Evolutionary conservation across 2,329 filamentous ascomycete genomes (phyloP).

Genomic region (Colletotrichum ledebouriae): DNA sequence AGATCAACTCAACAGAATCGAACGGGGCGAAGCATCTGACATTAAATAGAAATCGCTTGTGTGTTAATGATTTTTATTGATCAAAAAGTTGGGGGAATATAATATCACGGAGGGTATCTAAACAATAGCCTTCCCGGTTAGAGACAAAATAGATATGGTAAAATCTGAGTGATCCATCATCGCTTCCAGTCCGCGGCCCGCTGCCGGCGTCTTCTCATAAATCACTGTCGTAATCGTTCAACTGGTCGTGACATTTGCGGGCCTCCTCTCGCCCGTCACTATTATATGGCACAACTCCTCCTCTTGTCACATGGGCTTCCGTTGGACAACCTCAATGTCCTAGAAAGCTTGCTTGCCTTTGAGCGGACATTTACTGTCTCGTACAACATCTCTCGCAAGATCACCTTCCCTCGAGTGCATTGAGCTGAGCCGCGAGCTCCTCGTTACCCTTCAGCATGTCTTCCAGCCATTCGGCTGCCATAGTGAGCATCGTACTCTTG

Average conservation of each 20-base stretch:
- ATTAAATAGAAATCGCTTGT: neutral
- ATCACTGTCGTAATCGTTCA: slow-evolving; percentile 31
- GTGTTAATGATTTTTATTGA: neutral
- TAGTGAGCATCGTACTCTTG: slow-evolving; percentile 83
- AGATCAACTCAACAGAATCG: slow-evolving; percentile 36
- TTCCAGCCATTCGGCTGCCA: slow-evolving; percentile 84
- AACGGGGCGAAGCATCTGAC: slow-evolving; percentile 5
- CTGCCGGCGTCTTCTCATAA: slow-evolving; percentile 19
- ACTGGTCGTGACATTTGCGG: neutral
- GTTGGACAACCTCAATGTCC: slow-evolving; percentile 2
- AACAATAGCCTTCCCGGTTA: slow-evolving; percentile 31
- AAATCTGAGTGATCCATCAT: slow-evolving; percentile 31
- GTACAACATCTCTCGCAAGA: neutral
- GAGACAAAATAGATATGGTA: slow-evolving; percentile 18
- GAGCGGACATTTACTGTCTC: neutral
- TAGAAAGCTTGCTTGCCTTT: neutral
- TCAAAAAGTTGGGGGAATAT: slow-evolving; percentile 5
- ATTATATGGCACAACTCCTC: slow-evolving; percentile 4
- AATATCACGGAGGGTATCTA: slow-evolving; percentile 39
- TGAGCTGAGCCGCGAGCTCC: slow-evolving; percentile 66
- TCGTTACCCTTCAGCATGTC: slow-evolving; percentile 78
- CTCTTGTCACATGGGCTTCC: slow-evolving; percentile 11
- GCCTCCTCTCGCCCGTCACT: neutral
- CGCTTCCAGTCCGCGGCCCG: slow-evolving; percentile 19
- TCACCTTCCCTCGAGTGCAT: slow-evolving; percentile 50